These are phyloP conservation scores for Botryotinia convoluta DNA, from an alignment of 2,329 filamentous ascomycete species.

Conservation along the genomic window DNA sequence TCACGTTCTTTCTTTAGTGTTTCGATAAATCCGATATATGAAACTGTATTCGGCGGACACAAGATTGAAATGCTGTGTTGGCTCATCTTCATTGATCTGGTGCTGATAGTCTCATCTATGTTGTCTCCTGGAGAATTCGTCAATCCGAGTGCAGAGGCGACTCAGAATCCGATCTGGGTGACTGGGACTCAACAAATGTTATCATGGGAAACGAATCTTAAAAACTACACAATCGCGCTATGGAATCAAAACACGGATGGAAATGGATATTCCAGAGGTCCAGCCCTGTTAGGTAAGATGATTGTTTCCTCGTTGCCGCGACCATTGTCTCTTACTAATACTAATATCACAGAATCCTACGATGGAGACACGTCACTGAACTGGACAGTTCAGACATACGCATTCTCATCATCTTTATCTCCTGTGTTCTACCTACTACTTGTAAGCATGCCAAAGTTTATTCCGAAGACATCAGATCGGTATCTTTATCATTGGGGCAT, in stretches of 20 bases:
- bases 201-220: conserved; percentile 17
- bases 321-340: not conserved
- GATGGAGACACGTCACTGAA: conserved; percentile 10
- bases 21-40: not conserved
- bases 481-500: not conserved
- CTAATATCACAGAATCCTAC: conserved; percentile 5
- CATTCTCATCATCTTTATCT: conserved; percentile 3
- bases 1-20: not conserved
- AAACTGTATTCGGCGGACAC: not conserved
- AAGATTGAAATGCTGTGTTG: not conserved
- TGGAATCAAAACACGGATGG: conserved; percentile 11
- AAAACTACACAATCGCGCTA: conserved; percentile 17
- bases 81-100: conserved; percentile 2
- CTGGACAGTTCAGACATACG: conserved; percentile 19
- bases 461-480: not conserved
- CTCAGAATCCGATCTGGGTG: conserved; percentile 10
- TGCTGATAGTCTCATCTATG: conserved; percentile 8
- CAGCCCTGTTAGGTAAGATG: conserved; percentile 15
- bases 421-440: conserved; percentile 19
- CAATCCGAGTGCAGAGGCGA: conserved; percentile 6
- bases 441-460: conserved; percentile 1
- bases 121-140: conserved; percentile 1
- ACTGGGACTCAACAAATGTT: conserved; percentile 12
- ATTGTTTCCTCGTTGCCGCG: not conserved
- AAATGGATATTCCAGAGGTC: conserved; percentile 9